Base-by-base conservation (phyloP, 2,329 filamentous ascomycete genomes). In the Boeremia lycopersici region DNA sequence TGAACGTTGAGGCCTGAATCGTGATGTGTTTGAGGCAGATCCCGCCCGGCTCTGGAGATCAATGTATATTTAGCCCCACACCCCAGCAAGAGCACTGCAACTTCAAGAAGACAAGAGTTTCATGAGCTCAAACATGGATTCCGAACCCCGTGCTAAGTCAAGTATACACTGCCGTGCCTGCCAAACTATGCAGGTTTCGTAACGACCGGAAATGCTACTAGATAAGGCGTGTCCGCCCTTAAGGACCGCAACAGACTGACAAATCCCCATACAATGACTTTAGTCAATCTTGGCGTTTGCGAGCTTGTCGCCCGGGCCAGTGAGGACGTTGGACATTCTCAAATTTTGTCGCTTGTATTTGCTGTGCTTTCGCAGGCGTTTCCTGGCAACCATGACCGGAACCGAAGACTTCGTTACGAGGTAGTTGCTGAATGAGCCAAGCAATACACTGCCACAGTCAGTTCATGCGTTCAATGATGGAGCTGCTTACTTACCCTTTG, bases 371-470 rank as follows among this genome's bases (percentile, higher is more conserved):
- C 90, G 84, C 38, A 97, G 81, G 53, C 90, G 89, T 80, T 96
- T 97, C 55, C 95, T 83, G 7, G 95, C 95, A 31, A 98, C 95
- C 95, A 99, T 99, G 56, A 99, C 95, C 0, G 95, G 95, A 13
- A 96, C 92, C 2, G 91, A 96, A 60, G 91, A 96, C 78, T 98
- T 98, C 33, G 92, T 96, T 29, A 99, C 93, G 7, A 99, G 82
- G 70, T 99, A 99, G 73, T 98, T 98, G 57, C 91, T 96, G 76
- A 99, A 98, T 0, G 93, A 97, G 25, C 95, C 95, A 28, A 99
- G 83, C 57, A 99, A 88, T 19, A 97, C 93, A 71, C 93, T 96
- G 65, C 45, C 53, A 57, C 38, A 45, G 47, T 74, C 58, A 73
- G 64, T 40, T 53, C 53, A 60, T 65, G 62, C 52, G 38, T 30